A percentile compares a stretch with the other conserved stretches of the same genome.
Conservation (phyloP, 805 yeast species). For the Candida ortonii region DNA sequence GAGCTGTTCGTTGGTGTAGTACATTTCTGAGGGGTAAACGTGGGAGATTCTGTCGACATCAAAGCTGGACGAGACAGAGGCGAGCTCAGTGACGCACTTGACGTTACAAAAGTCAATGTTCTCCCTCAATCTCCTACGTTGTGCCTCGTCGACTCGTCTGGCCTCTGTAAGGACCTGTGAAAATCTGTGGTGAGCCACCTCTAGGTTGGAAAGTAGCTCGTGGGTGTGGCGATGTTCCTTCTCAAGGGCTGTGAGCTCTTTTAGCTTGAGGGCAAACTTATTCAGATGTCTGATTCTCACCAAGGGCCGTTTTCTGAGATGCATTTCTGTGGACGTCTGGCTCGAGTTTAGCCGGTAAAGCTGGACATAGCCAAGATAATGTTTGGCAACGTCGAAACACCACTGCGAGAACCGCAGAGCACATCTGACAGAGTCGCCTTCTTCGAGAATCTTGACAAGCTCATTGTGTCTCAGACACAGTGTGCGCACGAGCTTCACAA, state of each 20-base stretch:
- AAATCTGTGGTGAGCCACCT: constrained; percentile 22
- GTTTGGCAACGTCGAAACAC: constrained; percentile 18
- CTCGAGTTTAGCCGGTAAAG: constrained; percentile 22
- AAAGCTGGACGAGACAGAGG: constrained; percentile 22
- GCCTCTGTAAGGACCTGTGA: constrained; percentile 18
- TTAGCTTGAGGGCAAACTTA: constrained; percentile 22
- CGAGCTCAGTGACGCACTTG: constrained; percentile 24
- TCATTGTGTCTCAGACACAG: constrained; percentile 21
- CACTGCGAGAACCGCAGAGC: constrained; percentile 24
- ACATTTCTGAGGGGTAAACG: constrained; percentile 21
- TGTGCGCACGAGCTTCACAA: constrained; percentile 15
- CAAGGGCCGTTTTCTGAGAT: constrained; percentile 31
- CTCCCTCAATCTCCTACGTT: constrained; percentile 18
- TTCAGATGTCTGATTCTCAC: constrained; percentile 28
- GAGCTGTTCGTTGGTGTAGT: constrained; percentile 25
- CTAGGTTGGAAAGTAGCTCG: constrained; percentile 24
- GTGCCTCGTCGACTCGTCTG: constrained; percentile 22
- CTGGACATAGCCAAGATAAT: constrained; percentile 24
- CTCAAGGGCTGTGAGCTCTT: constrained; percentile 20
- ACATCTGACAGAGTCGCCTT: constrained; percentile 13
- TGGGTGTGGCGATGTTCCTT: constrained; percentile 19
- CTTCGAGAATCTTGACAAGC: constrained; percentile 12
- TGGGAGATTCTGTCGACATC: constrained; percentile 7
- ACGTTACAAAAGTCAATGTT: constrained; percentile 20
- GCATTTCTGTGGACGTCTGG: constrained; percentile 28